A percentile compares a stretch with the other conserved stretches of the same genome.
These are phyloP conservation scores for Botryotinia calthae DNA, from an alignment of 2,329 filamentous ascomycete genomes.

Conservation along the genomic window DNA sequence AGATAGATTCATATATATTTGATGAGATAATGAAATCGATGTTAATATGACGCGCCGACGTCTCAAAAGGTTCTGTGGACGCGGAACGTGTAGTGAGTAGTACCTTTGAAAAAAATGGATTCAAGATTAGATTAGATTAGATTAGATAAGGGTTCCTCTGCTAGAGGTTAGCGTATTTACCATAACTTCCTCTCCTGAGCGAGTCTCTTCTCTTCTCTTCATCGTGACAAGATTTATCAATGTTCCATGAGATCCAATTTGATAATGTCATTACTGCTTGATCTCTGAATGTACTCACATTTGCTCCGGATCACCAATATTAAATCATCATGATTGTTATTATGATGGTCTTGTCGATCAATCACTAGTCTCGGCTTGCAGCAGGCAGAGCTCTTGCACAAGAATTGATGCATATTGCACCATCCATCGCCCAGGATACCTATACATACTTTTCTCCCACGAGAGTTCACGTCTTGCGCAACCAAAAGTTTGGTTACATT, in stretches of 20 bases:
- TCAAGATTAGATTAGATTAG: not conserved
- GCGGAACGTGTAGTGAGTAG: not conserved
- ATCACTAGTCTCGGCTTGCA: not conserved
- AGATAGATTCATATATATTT: not conserved
- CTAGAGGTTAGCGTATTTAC: not conserved
- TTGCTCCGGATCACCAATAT: not conserved
- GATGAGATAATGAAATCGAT: not conserved
- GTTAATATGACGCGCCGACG: not conserved
- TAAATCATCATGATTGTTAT: not conserved
- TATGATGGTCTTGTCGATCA: slow-evolving; percentile 1
- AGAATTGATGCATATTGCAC: slow-evolving; percentile 18
- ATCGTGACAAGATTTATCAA: not conserved
- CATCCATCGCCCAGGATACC: slow-evolving; percentile 13
- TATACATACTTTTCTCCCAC: not conserved
- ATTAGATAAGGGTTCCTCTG: not conserved
- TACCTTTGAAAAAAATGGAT: not conserved
- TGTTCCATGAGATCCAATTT: not conserved
- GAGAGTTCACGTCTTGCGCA: not conserved
- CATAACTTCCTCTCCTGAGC: not conserved
- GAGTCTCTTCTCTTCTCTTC: not conserved
- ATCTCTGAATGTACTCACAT: not conserved
- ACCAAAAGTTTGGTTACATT: not conserved
- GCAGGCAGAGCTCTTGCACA: slow-evolving; percentile 9
- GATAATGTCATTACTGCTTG: not conserved
- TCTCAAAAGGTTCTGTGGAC: not conserved